phyloP scores from a whole-genome alignment of 83 land plant genomes.

The Picea abies region DNA sequence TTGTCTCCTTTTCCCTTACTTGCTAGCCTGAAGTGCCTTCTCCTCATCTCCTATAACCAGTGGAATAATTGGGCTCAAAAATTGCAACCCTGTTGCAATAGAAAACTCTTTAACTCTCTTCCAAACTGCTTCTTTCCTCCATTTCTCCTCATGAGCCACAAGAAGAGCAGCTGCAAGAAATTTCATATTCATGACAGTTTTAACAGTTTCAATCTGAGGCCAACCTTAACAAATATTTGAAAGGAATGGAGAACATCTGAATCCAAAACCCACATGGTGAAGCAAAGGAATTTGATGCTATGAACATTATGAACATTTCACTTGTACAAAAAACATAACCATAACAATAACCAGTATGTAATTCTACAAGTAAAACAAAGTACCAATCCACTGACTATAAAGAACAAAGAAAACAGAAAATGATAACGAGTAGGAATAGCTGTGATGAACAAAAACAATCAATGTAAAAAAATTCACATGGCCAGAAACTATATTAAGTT shows the following conservation, averaged over 20 bases:
- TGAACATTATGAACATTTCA: background rate
- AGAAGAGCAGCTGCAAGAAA: constrained; percentile 74
- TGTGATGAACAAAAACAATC: background rate
- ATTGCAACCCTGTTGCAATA: constrained; percentile 49
- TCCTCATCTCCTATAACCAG: constrained; percentile 82
- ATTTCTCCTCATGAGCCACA: constrained; percentile 75
- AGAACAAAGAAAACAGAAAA: background rate
- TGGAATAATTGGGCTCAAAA: constrained; percentile 87
- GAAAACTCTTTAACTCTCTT: constrained; percentile 68
- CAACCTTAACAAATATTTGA: background rate
- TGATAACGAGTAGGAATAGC: background rate
- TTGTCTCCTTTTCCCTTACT: constrained; percentile 36
- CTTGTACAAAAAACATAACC: background rate
- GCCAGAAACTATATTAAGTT: no score
- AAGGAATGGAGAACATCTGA: background rate
- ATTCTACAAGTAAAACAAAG: background rate
- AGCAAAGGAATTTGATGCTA: background rate
- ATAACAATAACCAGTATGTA: no score
- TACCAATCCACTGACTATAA: background rate
- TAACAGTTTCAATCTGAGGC: background rate
- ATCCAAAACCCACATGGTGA: background rate
- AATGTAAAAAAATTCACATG: no score
- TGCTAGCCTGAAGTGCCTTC: constrained; percentile 86
- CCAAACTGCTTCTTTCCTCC: constrained; percentile 88
- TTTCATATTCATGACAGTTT: constrained; percentile 3